Evolutionary conservation across 352 stramenopile genomes (phyloP).

Genomic region (Phytophthora chlamydospora): DNA sequence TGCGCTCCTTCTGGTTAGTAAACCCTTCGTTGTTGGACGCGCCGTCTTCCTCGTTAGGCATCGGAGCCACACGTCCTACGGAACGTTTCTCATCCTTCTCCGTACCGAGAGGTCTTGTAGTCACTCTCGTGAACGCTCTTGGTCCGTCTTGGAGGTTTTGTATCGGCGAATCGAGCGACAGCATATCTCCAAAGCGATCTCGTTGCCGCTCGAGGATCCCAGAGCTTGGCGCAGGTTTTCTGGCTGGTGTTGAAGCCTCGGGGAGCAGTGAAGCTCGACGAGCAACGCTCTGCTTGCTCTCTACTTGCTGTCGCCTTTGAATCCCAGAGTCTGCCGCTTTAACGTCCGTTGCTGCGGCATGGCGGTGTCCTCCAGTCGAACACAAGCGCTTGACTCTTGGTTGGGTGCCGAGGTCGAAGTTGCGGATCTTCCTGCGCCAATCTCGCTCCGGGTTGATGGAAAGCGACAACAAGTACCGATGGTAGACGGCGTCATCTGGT

Average conservation of each 20-base stretch:
- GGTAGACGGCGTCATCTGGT: constrained; percentile 57
- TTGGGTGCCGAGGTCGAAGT: constrained; percentile 30
- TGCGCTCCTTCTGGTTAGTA: not conserved
- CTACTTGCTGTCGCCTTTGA: constrained; percentile 7
- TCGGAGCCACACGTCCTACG: constrained; percentile 1
- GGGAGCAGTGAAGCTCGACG: constrained; percentile 19
- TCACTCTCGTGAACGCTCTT: not conserved
- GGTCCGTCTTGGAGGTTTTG: constrained; percentile 1
- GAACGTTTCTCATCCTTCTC: not conserved
- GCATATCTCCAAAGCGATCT: constrained; percentile 59
- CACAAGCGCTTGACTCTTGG: constrained; percentile 27
- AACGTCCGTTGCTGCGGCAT: not conserved
- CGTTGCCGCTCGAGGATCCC: constrained; percentile 3
- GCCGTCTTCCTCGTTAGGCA: not conserved
- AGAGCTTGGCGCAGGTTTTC: not conserved
- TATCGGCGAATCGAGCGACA: constrained; percentile 33
- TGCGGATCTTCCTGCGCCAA: constrained; percentile 61
- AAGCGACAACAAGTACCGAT: constrained; percentile 60
- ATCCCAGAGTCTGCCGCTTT: not conserved
- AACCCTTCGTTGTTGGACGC: not conserved
- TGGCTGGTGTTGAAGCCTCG: not conserved
- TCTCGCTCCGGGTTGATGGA: constrained; percentile 61
- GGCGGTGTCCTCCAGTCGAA: constrained; percentile 3
- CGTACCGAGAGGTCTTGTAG: not conserved
- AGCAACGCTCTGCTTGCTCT: constrained; percentile 8